Percentiles rank a stretch among this genome's conserved stretches.
These are phyloP conservation scores for Chiua sp. DNA, from an alignment of 1,284 basidiomycete species.

Conservation along the genomic window DNA sequence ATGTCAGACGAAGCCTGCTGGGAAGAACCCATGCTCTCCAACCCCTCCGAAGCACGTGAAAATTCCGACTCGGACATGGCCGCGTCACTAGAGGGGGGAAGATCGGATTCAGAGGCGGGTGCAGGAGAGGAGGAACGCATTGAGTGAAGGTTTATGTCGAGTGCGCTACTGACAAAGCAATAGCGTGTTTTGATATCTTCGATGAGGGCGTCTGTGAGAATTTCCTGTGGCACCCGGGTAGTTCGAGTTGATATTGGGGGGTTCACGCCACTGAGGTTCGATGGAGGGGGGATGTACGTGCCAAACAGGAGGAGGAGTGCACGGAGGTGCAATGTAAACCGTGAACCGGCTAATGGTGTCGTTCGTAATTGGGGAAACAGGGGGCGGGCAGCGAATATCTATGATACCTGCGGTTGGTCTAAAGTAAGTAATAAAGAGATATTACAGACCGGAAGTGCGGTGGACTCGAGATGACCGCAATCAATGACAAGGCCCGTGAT, in stretches of 20 bases:
- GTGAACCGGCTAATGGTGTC: conserved; percentile 81
- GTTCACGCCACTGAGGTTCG: conserved; percentile 67
- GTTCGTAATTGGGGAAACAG: conserved; percentile 82
- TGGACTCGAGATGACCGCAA: conserved; percentile 90
- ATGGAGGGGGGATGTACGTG: conserved; percentile 79
- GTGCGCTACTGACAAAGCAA: conserved; percentile 74
- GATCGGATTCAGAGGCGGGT: conserved; percentile 54
- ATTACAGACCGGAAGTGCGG: conserved; percentile 79
- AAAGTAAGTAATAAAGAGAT: not conserved
- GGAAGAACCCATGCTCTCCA: conserved; percentile 54
- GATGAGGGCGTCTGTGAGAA: conserved; percentile 74
- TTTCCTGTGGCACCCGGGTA: conserved; percentile 71
- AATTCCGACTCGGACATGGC: conserved; percentile 70
- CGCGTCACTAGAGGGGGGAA: conserved; percentile 57
- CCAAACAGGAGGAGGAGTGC: conserved; percentile 82
- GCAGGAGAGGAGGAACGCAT: conserved; percentile 48
- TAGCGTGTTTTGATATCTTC: conserved; percentile 86
- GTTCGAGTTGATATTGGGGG: conserved; percentile 66
- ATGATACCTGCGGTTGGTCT: conserved; percentile 5
- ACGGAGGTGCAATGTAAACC: conserved; percentile 77
- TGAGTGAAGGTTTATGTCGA: conserved; percentile 46
- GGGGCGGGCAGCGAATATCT: conserved; percentile 91
- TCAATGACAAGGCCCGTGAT: conserved; percentile 95
- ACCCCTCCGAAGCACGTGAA: conserved; percentile 55
- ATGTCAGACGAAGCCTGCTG: conserved; percentile 64